Conservation (phyloP, 331 rosid genomes). For the Acacia pycnantha region DNA sequence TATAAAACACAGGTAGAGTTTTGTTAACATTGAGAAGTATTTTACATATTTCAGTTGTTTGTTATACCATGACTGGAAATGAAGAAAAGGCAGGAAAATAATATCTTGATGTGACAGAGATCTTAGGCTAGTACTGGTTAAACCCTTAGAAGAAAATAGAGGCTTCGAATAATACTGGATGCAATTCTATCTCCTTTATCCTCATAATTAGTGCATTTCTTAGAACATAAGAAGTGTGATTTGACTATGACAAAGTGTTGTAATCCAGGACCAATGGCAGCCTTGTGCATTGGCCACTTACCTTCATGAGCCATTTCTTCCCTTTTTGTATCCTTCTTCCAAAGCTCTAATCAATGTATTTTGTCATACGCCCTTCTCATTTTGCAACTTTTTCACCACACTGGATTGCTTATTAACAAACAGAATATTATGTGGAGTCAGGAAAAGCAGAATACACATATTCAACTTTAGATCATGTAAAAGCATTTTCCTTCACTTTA, state of each 20-base stretch:
- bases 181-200: background rate
- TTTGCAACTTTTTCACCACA: background rate
- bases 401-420: background rate
- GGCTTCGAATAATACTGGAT: background rate
- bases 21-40: background rate
- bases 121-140: background rate
- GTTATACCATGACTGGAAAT: background rate
- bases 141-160: background rate
- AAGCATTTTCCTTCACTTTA: background rate
- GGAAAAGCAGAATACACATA: background rate
- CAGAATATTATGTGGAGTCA: background rate
- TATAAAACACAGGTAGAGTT: background rate
- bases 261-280: background rate
- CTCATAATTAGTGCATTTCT: background rate
- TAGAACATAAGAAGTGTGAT: too few relatives aligned
- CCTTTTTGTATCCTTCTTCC: background rate
- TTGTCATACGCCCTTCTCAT: background rate
- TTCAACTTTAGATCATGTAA: background rate
- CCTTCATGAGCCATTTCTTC: background rate
- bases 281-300: background rate
- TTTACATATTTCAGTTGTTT: background rate
- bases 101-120: background rate
- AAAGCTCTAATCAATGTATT: background rate
- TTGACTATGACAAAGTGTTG: background rate
- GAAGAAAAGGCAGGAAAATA: background rate